Evolutionary conservation across 441 rosid genomes (phyloP), one percentile per base, ranked within the genome.

Genomic region (Populus hybrid): DNA sequence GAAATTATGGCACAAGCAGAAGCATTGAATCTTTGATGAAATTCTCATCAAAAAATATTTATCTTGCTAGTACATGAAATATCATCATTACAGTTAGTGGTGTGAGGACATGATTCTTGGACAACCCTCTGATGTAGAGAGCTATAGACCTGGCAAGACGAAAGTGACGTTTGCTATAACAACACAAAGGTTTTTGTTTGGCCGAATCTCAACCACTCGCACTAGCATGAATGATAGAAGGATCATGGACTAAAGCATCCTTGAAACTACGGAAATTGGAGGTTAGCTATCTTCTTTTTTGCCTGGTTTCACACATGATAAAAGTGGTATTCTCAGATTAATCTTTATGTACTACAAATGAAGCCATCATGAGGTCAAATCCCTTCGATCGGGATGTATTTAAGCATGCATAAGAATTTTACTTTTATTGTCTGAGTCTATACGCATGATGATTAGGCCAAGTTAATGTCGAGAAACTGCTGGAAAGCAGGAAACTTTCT

Each of bases 21-120:
- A 16, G 61, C 61, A 6, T 53, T 18, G 61, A 69, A 69, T n/a
- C 42, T 35, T 69, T 6, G 2, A 53, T n/a, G 23, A 68, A 35
- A 20, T 68, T 20, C 9, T 35, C 36, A 2, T 35, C 23, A 35
- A 18, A 2, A 21, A 21, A 69, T 6, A 40, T 23, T 11, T 23
- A 2, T 40, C 18, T 5, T 0, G 1, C 8, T 38, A 16, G 38
- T 16, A 14, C 28, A 77, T 9, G 75, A 36, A 61, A 33, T 31
- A 72, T 33, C 73, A 78, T 83, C 38, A 78, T 81, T 83, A 20
- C 73, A 64, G 4, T 53, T 69, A 64, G 86, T 76, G 82, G 77
- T 29, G 77, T 16, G 53, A 69, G 40, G 85, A 74, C 79, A 83
- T 73, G 56, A 80, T 77, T 77, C 83, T 77, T n/a, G 35, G 53